Evolutionary conservation across 352 stramenopile genomes (phyloP).

Genomic region (Pythium aristosporum): DNA sequence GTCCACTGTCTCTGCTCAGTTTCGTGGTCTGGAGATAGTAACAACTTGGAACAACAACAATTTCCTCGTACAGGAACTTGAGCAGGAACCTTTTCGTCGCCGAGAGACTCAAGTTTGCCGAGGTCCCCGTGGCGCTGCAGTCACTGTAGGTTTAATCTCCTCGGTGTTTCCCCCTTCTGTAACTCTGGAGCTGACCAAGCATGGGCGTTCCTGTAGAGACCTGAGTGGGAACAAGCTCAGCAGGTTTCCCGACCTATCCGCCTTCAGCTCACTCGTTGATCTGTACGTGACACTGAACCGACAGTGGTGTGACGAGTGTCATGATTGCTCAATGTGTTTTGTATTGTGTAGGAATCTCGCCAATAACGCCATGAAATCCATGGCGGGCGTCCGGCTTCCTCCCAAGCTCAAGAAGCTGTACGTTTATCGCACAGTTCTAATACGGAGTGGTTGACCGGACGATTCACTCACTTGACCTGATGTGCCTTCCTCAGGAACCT

Average conservation of each 20-base stretch:
- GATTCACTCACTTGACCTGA: neutral
- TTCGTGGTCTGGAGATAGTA: neutral
- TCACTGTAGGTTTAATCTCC: conserved; percentile 36
- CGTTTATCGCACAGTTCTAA: neutral
- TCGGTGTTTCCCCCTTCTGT: neutral
- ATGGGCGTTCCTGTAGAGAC: conserved; percentile 35
- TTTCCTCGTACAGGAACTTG: conserved; percentile 30
- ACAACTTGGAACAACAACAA: too few species aligned
- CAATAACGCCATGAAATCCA: conserved; percentile 39
- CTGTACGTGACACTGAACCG: conserved; percentile 38
- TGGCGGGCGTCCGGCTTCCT: conserved; percentile 49
- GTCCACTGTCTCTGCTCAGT: neutral
- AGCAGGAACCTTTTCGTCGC: conserved; percentile 55
- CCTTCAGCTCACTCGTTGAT: conserved; percentile 45
- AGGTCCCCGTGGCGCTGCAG: conserved; percentile 39
- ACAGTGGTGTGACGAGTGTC: too few species aligned
- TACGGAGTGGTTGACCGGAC: neutral
- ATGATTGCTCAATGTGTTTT: neutral
- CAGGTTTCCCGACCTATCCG: conserved; percentile 45
- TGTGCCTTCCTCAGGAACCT: conserved; percentile 11
- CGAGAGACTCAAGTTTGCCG: conserved; percentile 47
- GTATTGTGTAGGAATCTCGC: conserved; percentile 50
- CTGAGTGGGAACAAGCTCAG: conserved; percentile 57
- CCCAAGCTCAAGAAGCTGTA: conserved; percentile 30
- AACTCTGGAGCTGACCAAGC: neutral